phyloP scores from a whole-genome alignment of 257 asterid genomes.

The Nicotiana benthamiana region DNA sequence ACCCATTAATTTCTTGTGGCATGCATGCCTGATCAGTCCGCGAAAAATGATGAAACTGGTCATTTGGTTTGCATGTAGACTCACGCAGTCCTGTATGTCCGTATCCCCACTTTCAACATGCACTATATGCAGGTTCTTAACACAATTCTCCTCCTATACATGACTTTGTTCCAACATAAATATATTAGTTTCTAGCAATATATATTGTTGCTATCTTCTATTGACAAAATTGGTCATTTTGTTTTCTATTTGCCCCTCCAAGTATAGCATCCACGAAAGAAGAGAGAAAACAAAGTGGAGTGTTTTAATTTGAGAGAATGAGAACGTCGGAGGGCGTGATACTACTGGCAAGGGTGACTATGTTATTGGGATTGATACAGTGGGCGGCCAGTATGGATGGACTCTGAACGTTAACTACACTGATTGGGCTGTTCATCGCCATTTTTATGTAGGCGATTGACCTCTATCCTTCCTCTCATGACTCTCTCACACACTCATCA shows the following conservation, averaged over 20 bases:
- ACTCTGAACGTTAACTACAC: slow-evolving; percentile 39
- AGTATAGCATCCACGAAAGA: too few relatives aligned
- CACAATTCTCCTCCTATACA: neutral
- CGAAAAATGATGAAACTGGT: neutral
- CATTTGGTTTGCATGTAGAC: neutral
- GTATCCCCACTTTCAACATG: slow-evolving; percentile 4
- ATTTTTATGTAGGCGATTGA: slow-evolving; percentile 42
- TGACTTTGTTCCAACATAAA: neutral
- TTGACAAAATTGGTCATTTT: too few relatives aligned
- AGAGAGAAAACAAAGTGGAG: neutral
- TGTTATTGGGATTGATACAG: neutral
- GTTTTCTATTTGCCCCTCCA: too few relatives aligned
- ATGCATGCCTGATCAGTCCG: neutral
- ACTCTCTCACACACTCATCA: neutral
- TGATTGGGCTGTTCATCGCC: slow-evolving; percentile 42
- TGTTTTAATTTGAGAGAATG: neutral
- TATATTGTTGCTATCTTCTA: too few relatives aligned
- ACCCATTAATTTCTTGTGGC: neutral
- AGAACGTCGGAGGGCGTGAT: neutral
- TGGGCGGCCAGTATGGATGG: slow-evolving; percentile 50
- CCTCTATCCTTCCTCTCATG: neutral
- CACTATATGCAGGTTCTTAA: neutral
- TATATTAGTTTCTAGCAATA: too few relatives aligned
- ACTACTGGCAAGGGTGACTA: neutral
- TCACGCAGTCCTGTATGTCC: neutral